Percentiles rank a stretch among this genome's conserved stretches.
phyloP scores from a whole-genome alignment of 2,329 filamentous ascomycete species.

The Chaetomium strumarium region DNA sequence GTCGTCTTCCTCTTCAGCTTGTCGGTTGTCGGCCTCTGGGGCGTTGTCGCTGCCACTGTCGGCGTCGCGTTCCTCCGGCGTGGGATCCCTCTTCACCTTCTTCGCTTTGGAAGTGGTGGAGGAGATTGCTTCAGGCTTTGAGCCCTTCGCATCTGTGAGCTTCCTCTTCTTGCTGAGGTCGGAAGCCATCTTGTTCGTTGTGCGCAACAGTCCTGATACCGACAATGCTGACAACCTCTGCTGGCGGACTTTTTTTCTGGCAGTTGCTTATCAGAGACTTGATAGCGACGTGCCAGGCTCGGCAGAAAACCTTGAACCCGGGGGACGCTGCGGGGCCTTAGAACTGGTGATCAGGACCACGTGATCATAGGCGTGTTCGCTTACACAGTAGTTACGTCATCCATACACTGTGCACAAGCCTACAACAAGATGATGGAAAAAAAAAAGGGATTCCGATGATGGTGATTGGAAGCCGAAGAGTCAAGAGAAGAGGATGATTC shows the following conservation, averaged over 20 bases:
- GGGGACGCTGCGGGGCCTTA: no score
- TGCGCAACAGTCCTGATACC: not conserved
- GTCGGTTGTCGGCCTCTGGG: constrained; percentile 14
- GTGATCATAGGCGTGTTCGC: no score
- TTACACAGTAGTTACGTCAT: no score
- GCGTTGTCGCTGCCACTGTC: constrained; percentile 16
- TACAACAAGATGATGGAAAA: no score
- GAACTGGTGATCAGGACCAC: no score
- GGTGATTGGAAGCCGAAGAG: no score
- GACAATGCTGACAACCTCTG: not conserved
- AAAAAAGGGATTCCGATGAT: no score
- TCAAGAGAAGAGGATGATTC: no score
- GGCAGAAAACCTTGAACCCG: not conserved
- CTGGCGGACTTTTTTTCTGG: constrained; percentile 9
- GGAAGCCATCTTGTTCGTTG: constrained; percentile 26
- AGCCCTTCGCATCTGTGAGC: constrained; percentile 28
- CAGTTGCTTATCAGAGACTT: not conserved
- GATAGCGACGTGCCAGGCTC: constrained; percentile 1
- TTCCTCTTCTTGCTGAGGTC: constrained; percentile 34
- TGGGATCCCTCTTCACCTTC: constrained; percentile 23
- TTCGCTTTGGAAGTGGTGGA: constrained; percentile 17
- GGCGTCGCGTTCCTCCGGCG: constrained; percentile 21
- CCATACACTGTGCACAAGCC: no score
- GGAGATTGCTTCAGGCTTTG: constrained; percentile 18
- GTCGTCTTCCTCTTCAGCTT: constrained; percentile 3